Base-by-base conservation (phyloP, 495 filamentous ascomycete species). In the Xylaria grammica region DNA sequence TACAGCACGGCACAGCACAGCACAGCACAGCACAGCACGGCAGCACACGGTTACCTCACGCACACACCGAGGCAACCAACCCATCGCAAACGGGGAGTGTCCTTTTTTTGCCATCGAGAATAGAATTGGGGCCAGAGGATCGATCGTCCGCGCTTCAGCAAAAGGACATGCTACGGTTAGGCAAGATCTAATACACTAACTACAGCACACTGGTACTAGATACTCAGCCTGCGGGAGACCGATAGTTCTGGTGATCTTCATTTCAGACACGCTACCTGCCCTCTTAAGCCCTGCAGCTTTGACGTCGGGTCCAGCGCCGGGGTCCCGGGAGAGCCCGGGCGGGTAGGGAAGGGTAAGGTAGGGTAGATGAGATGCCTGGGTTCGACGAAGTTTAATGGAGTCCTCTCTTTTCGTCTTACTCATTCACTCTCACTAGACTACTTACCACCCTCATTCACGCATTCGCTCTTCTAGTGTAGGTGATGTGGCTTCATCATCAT, bases 191-290 rank as follows among this genome's bases (percentile, higher is more conserved):
- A n/a, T n/a, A n/a, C n/a, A n/a, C n/a, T n/a, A n/a, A n/a, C n/a
- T n/a, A n/a, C n/a, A n/a, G n/a, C 51, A 22, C 30, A 51, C 15
- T 15, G 5, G 40, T 44, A 44, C 53, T 22, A 44, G 19, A 40
- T 38, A 34, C n/a, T 19, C 51, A 26, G 34, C 51, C 69, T 71
- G 69, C 71, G 67, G 66, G 65, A 64, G 68, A 63, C 69, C 71
- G 72, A 72, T 72, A 74, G 72, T 72, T 56, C 63, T 65, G 65
- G 69, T 72, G 72, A 74, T 74, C 72, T 51, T 72, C 72, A 74
- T 74, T 72, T 65, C 45, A 51, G 27, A n/a, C 27, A 36, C 48
- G 36, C 38, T 62, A 34, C 27, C 48, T n/a, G n/a, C n/a, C 22
- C 17, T 9, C 36, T 15, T 17, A 29, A 30, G 49, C 58, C 46